phyloP scores from a whole-genome alignment of 1,284 basidiomycete species.

The Flammula alnicola region DNA sequence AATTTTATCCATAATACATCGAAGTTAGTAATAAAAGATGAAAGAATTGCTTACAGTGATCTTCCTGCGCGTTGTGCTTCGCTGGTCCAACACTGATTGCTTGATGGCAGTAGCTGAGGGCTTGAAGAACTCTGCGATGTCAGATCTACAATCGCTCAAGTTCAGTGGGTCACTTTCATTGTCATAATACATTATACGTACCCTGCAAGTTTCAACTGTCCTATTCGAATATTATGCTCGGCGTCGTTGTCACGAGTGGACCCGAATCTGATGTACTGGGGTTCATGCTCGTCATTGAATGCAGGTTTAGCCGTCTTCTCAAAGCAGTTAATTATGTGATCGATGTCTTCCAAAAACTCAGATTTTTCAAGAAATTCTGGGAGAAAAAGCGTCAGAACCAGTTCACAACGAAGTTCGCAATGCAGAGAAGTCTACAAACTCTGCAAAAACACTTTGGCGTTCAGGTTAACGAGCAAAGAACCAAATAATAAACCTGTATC shows the following conservation, averaged over 20 bases:
- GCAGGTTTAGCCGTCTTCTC: constrained; percentile 53
- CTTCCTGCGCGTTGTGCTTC: constrained; percentile 13
- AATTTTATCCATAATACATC: background rate
- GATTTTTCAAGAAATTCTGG: constrained; percentile 28
- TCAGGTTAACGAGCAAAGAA: constrained; percentile 42
- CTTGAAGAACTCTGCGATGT: constrained; percentile 45
- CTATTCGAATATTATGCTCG: constrained; percentile 37
- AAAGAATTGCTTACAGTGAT: constrained; percentile 17
- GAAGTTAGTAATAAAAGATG: background rate
- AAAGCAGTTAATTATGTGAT: constrained; percentile 48
- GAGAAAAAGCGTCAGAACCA: background rate
- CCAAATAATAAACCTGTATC: constrained; percentile 28
- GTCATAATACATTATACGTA: constrained; percentile 15
- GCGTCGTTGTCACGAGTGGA: constrained; percentile 46
- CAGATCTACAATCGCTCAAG: too few species aligned
- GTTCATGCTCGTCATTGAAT: constrained; percentile 43
- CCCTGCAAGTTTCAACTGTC: constrained; percentile 45
- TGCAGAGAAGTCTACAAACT: constrained; percentile 28
- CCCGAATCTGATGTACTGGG: constrained; percentile 52
- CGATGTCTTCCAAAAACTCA: constrained; percentile 23
- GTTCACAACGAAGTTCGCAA: background rate
- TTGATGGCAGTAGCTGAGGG: constrained; percentile 42
- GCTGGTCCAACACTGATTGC: constrained; percentile 26
- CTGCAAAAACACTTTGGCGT: constrained; percentile 37
- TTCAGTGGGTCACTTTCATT: background rate